Conservation (phyloP, 1,284 basidiomycete species). For the Cutaneotrichosporon cutaneum region DNA sequence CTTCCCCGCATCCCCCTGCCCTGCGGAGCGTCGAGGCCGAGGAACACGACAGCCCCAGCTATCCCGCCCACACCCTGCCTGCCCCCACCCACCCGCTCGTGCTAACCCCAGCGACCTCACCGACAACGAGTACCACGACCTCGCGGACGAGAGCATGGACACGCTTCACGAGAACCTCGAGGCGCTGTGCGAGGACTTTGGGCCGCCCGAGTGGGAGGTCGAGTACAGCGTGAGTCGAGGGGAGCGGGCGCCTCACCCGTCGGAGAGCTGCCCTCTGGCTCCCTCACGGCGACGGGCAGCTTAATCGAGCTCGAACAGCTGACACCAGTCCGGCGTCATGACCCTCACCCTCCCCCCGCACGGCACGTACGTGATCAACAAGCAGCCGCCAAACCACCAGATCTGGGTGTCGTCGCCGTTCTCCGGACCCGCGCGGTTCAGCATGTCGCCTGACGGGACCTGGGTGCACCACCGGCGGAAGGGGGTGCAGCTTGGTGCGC, state of each 20-base stretch:
- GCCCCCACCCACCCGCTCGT: too few species aligned
- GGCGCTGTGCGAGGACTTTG: constrained; percentile 64
- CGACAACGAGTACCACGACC: constrained; percentile 64
- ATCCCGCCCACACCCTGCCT: too few species aligned
- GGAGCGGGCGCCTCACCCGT: neutral
- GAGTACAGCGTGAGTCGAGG: constrained; percentile 84
- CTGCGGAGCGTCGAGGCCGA: too few species aligned
- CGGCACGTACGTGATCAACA: constrained; percentile 99
- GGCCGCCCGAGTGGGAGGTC: constrained; percentile 70
- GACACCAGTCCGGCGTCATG: constrained; percentile 74
- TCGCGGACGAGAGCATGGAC: constrained; percentile 82
- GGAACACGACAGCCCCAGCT: too few species aligned
- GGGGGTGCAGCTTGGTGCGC: constrained; percentile 61
- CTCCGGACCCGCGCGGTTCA: constrained; percentile 87
- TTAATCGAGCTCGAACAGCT: too few species aligned
- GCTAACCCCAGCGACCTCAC: constrained; percentile 23
- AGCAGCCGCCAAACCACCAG: constrained; percentile 98
- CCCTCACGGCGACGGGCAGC: too few species aligned
- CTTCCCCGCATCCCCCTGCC: too few species aligned
- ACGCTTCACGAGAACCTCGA: constrained; percentile 76
- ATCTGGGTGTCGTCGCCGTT: constrained; percentile 95
- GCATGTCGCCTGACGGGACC: constrained; percentile 57
- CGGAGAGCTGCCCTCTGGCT: neutral
- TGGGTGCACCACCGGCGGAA: constrained; percentile 76
- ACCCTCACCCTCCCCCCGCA: constrained; percentile 77